These are phyloP conservation scores for Nidularia pulvinata DNA, from an alignment of 768 basidiomycete species.

Conservation along the genomic window DNA sequence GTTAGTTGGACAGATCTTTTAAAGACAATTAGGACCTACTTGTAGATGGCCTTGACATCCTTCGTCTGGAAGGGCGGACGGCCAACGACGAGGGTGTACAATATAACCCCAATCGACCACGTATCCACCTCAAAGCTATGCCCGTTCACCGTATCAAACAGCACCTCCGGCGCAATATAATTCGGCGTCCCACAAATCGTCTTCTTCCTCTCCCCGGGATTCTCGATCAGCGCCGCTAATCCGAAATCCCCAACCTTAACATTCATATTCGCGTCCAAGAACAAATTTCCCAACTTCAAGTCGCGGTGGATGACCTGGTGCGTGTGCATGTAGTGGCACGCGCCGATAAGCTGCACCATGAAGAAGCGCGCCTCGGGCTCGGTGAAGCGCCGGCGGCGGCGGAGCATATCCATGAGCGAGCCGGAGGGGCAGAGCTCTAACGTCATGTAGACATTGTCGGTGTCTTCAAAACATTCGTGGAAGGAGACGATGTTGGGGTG, in stretches of 20 bases:
- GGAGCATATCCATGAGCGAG: constrained; percentile 89
- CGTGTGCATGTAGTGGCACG: constrained; percentile 96
- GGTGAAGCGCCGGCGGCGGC: constrained; percentile 81
- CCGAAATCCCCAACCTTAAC: constrained; percentile 98
- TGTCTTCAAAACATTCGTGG: constrained; percentile 94
- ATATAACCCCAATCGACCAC: constrained; percentile 96
- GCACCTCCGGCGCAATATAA: constrained; percentile 97
- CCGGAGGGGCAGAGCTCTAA: constrained; percentile 92
- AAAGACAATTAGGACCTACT: constrained; percentile 41
- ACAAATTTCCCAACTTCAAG: constrained; percentile 94
- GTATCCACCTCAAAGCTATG: constrained; percentile 99
- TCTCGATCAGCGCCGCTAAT: constrained; percentile 95
- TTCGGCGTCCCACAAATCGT: constrained; percentile 99
- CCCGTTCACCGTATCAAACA: constrained; percentile 94
- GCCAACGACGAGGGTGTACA: constrained; percentile 93
- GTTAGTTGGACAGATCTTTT: constrained; percentile 2
- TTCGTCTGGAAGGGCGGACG: constrained; percentile 99
- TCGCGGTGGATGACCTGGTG: constrained; percentile 98
- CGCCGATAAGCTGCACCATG: constrained; percentile 93
- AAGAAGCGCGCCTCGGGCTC: constrained; percentile 94
- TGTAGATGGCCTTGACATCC: constrained; percentile 96
- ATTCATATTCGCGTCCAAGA: constrained; percentile 91
- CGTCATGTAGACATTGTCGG: constrained; percentile 96
- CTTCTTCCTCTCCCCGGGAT: constrained; percentile 96
- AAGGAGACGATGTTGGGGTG: constrained; percentile 95